Conservation (phyloP, 2,329 filamentous ascomycete species). For the Massarina eburnea region DNA sequence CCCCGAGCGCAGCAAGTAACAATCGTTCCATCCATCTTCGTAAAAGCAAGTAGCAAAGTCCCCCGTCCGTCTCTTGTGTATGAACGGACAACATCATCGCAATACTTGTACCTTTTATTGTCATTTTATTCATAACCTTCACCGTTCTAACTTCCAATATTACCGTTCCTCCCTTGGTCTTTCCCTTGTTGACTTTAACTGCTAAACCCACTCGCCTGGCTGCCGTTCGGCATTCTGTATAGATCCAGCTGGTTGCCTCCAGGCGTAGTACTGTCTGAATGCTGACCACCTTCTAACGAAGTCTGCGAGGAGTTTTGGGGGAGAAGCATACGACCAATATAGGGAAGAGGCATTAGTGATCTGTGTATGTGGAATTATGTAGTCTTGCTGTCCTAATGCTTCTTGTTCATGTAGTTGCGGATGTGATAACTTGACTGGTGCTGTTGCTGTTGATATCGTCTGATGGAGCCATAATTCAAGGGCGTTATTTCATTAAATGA, state of each 20-base stretch:
- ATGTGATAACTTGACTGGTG: neutral
- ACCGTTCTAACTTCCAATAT: conserved; percentile 13
- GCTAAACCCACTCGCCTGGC: conserved; percentile 2
- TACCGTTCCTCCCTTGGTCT: conserved; percentile 8
- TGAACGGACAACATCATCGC: no score
- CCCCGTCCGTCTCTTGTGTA: no score
- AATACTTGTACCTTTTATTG: no score
- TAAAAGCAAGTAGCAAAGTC: no score
- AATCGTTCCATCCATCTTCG: no score
- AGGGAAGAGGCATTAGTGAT: neutral
- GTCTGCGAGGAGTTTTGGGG: conserved; percentile 4
- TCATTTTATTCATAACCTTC: conserved; percentile 9
- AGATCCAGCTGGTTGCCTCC: conserved; percentile 1
- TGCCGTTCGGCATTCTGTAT: conserved; percentile 9
- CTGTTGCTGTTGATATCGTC: conserved; percentile 16
- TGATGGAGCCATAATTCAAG: conserved; percentile 7
- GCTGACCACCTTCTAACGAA: conserved; percentile 12
- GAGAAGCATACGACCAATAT: neutral
- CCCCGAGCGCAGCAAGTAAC: no score
- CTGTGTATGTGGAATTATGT: neutral
- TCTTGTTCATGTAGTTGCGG: neutral
- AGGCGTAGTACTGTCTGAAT: conserved; percentile 4
- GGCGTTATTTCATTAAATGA: conserved; percentile 6
- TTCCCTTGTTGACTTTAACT: conserved; percentile 1
- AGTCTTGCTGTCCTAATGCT: neutral